Conservation (phyloP, 306 rosid genomes). For the Casuarina glauca region DNA sequence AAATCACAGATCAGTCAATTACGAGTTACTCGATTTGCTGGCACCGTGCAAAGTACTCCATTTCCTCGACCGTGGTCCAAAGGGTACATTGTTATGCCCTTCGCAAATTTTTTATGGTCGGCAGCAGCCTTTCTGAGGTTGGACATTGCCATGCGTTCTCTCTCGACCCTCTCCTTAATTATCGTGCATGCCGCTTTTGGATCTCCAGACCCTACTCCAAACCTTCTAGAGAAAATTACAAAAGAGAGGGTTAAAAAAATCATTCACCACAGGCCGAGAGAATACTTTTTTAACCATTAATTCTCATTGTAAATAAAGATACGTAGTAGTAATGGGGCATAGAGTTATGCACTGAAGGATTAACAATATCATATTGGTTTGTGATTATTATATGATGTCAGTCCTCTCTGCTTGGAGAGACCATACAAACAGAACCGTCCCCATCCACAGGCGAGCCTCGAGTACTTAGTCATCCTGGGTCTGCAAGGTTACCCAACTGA, state of each 20-base stretch:
- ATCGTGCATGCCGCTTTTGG: constrained; percentile 71
- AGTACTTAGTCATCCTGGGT: neutral
- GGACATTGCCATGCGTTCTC: constrained; percentile 39
- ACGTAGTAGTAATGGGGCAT: neutral
- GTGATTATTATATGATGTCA: neutral
- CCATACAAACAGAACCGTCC: constrained; percentile 20
- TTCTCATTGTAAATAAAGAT: neutral
- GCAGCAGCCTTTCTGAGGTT: constrained; percentile 59
- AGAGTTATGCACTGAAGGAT: neutral
- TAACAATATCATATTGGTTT: neutral
- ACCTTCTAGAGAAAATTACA: constrained; percentile 54
- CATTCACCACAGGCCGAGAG: too few species aligned
- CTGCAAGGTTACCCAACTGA: neutral
- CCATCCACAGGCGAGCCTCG: constrained; percentile 2
- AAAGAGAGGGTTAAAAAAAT: neutral
- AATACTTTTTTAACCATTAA: too few species aligned
- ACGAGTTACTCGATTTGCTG: constrained; percentile 33
- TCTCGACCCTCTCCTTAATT: constrained; percentile 51
- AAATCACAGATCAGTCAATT: constrained; percentile 13
- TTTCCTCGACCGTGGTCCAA: constrained; percentile 70
- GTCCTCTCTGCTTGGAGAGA: neutral
- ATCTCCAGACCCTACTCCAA: constrained; percentile 78
- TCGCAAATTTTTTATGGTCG: constrained; percentile 59
- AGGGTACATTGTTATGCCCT: constrained; percentile 82
- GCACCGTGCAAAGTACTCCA: constrained; percentile 79